Conservation (phyloP, 2,329 filamentous ascomycete species). For the Aureobasidium sp. region DNA sequence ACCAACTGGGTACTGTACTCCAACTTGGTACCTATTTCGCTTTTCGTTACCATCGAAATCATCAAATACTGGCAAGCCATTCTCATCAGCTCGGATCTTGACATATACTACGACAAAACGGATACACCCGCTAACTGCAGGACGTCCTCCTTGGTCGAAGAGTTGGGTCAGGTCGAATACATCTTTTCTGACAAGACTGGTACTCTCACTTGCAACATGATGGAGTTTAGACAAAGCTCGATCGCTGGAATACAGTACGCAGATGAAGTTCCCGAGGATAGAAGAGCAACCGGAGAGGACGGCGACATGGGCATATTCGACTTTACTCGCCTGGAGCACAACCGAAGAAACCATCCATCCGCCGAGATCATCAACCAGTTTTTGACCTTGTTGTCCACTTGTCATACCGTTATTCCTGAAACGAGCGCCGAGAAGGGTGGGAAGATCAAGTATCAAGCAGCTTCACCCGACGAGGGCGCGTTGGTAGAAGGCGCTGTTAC, state of each 20-base stretch:
- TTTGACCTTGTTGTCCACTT: conserved; percentile 76
- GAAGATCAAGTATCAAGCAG: conserved; percentile 93
- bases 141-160: conserved; percentile 93
- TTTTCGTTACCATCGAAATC: conserved; percentile 95
- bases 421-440: conserved; percentile 67
- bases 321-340: conserved; percentile 67
- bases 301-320: conserved; percentile 73
- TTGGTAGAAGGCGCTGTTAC: conserved; percentile 82
- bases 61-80: conserved; percentile 99
- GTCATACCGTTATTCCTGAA: conserved; percentile 96
- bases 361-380: conserved; percentile 71
- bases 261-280: conserved; percentile 85
- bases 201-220: conserved; percentile 94
- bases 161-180: conserved; percentile 95
- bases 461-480: conserved; percentile 95
- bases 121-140: conserved; percentile 94
- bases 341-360: conserved; percentile 55
- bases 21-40: conserved; percentile 89
- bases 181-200: conserved; percentile 98
- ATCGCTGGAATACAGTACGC: conserved; percentile 93
- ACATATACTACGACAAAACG: conserved; percentile 94
- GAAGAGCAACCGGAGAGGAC: conserved; percentile 66
- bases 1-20: conserved; percentile 99
- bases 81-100: conserved; percentile 92
- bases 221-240: conserved; percentile 95